Evolutionary conservation across 2,329 filamentous ascomycete species (phyloP), one percentile per base, ranked within the genome.

Genomic region (Talaromyces sp.): DNA sequence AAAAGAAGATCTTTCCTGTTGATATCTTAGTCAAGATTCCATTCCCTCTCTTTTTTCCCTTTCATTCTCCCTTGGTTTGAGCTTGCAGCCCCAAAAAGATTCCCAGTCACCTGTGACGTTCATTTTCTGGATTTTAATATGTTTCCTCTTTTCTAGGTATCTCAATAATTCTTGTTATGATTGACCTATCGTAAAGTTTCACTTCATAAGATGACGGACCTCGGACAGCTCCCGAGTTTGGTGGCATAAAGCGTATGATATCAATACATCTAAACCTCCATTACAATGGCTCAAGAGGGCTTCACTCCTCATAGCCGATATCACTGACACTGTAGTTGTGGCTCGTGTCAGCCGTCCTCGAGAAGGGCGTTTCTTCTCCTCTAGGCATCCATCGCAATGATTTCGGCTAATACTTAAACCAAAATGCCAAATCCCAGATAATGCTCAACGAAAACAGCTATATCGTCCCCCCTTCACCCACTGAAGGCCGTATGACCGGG

Each of bases 1-100:
- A 62, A 69, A 68, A 69, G 24, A 47, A 59, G 47, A 67, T 67
- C 35, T 69, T 68, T 67, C 69, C 70, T 71, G 71, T 72, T 69
- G 70, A 67, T 65, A 68, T 67, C 64, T 70, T 57, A 63, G 50
- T 63, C 64, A 43, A 59, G 54, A 59, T 43, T 45, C 62, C 57
- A 57, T 47, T 59, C 62, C 19, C 59, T 64, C 49, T 39, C 65
- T 64, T 68, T 63, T 49, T 59, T 43, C 47, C 27, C 16, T 35
- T 68, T 65, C 60, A 69, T 68, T 67, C 41, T 35, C 45, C 52
- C 11, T 59, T 60, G 57, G 65, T 66, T 63, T 60, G 50, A 57
- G 50, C 50, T 62, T 57, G 61, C 52, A 41, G 61, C 61, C 45
- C 61, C 39, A 56, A 63, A 62, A 63, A 63, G 61, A 63, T 63